Conservation (phyloP, 1,284 basidiomycete species). For the Apiotrichum veenhuisii region DNA sequence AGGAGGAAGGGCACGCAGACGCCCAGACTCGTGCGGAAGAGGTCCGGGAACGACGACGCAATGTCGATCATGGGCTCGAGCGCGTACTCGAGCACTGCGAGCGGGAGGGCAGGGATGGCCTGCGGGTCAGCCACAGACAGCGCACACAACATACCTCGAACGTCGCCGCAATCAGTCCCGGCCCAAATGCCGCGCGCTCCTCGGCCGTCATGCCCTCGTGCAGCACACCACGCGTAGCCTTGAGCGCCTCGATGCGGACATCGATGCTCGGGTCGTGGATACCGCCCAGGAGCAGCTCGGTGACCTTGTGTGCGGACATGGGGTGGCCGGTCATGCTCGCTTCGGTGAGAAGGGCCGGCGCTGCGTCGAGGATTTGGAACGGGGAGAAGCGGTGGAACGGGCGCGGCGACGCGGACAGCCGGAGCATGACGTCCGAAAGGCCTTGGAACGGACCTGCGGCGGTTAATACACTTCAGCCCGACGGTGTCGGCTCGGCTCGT, state of each 20-base stretch:
- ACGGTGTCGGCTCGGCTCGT: not conserved
- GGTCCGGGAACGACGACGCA: slow-evolving; percentile 62
- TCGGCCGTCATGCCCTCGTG: slow-evolving; percentile 28
- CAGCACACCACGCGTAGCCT: slow-evolving; percentile 35
- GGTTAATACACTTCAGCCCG: not conserved
- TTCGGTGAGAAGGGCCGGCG: slow-evolving; percentile 31
- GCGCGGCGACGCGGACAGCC: slow-evolving; percentile 30
- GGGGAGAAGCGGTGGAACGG: slow-evolving; percentile 44
- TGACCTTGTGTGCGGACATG: slow-evolving; percentile 29
- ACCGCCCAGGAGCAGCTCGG: slow-evolving; percentile 35
- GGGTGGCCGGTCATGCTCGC: slow-evolving; percentile 27
- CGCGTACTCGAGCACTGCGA: slow-evolving; percentile 29
- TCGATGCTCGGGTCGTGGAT: slow-evolving; percentile 39
- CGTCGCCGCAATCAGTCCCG: slow-evolving; percentile 25
- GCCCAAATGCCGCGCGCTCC: slow-evolving; percentile 31
- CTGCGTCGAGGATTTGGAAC: slow-evolving; percentile 37
- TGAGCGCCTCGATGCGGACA: slow-evolving; percentile 41
- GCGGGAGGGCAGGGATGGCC: slow-evolving; percentile 25
- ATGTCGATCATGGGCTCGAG: slow-evolving; percentile 68
- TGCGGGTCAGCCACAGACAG: not conserved
- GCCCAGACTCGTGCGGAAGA: slow-evolving; percentile 61
- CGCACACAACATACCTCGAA: slow-evolving; percentile 26
- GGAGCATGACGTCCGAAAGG: slow-evolving; percentile 36
- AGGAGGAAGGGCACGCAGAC: slow-evolving; percentile 61
- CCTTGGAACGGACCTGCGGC: slow-evolving; percentile 31